Evolutionary conservation across 2,329 filamentous ascomycete species (phyloP), one percentile per base, ranked within the genome.

Genomic region (Botrytis deweyae): DNA sequence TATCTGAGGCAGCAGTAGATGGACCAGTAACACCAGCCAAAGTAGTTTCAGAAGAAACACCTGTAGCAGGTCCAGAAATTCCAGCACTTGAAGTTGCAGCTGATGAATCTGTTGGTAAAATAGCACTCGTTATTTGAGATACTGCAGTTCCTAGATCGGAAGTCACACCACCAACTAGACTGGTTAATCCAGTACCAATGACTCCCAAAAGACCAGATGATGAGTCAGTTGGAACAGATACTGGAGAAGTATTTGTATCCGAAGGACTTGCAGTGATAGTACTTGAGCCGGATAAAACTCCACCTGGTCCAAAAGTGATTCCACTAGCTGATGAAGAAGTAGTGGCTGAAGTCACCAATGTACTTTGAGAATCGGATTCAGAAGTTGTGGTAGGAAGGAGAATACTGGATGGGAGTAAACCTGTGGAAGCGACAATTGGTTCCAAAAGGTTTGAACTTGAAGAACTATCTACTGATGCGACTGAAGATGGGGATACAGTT

Each of bases 241-340:
- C 74, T 64, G 71, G 64, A 22, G 70, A 59, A 6, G 63, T 59
- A 33, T 58, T 25, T 16, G 52, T 63, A 49, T 73, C 67, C 9
- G 73, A 70, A 33, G 77, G 72, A 12, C 69, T 73, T 65, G 22
- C 33, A 52, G 52, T 12, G 9, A 62, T 33, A n/a, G 72, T 33
- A 58, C 72, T 70, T 44, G 72, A 70, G 18, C 65, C 58, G 12
- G 75, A 76, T n/a, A 80, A 55, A 58, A 81, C 74, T 74, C 79
- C 79, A 67, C 79, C 78, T 36, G 80, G 80, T 18, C 77, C 77
- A 73, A 81, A 79, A 12, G 77, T 78, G 62, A 81, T 81, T 40
- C 73, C 80, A 72, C 75, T 75, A 29, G 52, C 63, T 36, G 67
- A 73, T 29, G 77, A 76, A 38, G 70, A 72, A 66, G 65, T n/a